phyloP scores from a whole-genome alignment of 495 filamentous ascomycete species.

The Neurospora sp. region DNA sequence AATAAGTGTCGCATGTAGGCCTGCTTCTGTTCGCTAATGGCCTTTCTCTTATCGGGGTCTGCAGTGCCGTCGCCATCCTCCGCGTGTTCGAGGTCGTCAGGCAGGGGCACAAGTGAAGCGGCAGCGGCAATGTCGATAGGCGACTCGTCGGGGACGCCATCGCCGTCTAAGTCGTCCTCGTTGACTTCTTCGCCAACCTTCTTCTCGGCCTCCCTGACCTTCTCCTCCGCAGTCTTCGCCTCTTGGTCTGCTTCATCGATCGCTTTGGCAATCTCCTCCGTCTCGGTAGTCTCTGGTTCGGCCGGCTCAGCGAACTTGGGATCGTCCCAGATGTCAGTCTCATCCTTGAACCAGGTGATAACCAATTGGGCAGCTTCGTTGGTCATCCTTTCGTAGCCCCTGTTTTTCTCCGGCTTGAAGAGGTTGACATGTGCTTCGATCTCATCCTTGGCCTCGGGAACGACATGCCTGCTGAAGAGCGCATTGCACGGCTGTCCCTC shows the following conservation, averaged over 20 bases:
- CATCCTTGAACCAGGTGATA: slow-evolving; percentile 41
- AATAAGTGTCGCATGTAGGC: slow-evolving; percentile 39
- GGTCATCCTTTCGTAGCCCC: slow-evolving; percentile 61
- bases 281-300: slow-evolving; percentile 22
- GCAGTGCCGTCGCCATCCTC: slow-evolving; percentile 3
- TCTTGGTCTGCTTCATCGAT: slow-evolving; percentile 20
- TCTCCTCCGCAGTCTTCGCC: slow-evolving; percentile 4
- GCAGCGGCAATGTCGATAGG: slow-evolving; percentile 39
- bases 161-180: slow-evolving; percentile 6
- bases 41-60: slow-evolving; percentile 5
- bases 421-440: slow-evolving; percentile 73
- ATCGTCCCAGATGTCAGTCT: slow-evolving; percentile 31
- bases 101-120: slow-evolving; percentile 32
- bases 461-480: slow-evolving; percentile 52
- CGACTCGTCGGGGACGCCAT: slow-evolving; percentile 28
- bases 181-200: slow-evolving; percentile 2
- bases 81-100: slow-evolving; percentile 23
- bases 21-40: slow-evolving; percentile 16
- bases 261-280: slow-evolving; percentile 27
- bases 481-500: slow-evolving; percentile 20
- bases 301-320: slow-evolving; percentile 26
- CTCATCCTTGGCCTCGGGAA: slow-evolving; percentile 70
- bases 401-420: slow-evolving; percentile 69
- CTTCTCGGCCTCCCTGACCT: neutral
- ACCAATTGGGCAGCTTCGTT: slow-evolving; percentile 52